Evolutionary conservation across 805 yeast species (phyloP).

Genomic region (Zygoascus flipseniorum): DNA sequence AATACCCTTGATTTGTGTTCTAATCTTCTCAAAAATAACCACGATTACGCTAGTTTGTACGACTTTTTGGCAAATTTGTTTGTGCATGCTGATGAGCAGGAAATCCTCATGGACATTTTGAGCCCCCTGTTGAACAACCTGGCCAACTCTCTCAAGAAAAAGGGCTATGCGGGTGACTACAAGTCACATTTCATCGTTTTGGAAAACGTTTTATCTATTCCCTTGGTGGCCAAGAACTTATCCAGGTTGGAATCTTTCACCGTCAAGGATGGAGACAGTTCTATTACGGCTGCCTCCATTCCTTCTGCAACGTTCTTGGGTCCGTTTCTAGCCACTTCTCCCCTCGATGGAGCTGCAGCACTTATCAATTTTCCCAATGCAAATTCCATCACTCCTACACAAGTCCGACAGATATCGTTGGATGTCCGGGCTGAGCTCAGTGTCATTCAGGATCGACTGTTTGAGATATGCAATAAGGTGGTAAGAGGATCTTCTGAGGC

Average conservation of each 20-base stretch:
- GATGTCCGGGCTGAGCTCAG: conserved; percentile 21
- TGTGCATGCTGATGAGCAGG: conserved; percentile 56
- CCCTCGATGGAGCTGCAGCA: conserved; percentile 37
- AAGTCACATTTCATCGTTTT: conserved; percentile 43
- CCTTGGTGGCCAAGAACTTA: conserved; percentile 52
- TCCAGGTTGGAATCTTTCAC: conserved; percentile 49
- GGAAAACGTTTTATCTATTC: conserved; percentile 48
- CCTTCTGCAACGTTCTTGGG: conserved; percentile 67
- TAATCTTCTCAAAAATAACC: not conserved
- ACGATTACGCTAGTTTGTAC: conserved; percentile 15
- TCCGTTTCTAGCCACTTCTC: conserved; percentile 67
- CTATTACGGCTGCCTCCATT: conserved; percentile 49
- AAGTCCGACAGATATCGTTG: conserved; percentile 9
- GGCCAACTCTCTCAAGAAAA: conserved; percentile 30
- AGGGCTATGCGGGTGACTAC: conserved; percentile 36
- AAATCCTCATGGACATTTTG: conserved; percentile 50
- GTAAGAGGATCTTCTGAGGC: conserved; percentile 64
- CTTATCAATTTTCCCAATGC: conserved; percentile 18
- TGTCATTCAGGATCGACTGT: conserved; percentile 45
- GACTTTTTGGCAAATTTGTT: conserved; percentile 52
- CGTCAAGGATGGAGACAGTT: conserved; percentile 32
- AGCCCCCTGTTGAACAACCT: conserved; percentile 36
- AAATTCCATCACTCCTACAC: conserved; percentile 11
- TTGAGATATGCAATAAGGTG: conserved; percentile 60
- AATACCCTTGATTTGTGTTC: conserved; percentile 7